Conservation (phyloP, 495 filamentous ascomycete genomes). For the Penicillium canariense region DNA sequence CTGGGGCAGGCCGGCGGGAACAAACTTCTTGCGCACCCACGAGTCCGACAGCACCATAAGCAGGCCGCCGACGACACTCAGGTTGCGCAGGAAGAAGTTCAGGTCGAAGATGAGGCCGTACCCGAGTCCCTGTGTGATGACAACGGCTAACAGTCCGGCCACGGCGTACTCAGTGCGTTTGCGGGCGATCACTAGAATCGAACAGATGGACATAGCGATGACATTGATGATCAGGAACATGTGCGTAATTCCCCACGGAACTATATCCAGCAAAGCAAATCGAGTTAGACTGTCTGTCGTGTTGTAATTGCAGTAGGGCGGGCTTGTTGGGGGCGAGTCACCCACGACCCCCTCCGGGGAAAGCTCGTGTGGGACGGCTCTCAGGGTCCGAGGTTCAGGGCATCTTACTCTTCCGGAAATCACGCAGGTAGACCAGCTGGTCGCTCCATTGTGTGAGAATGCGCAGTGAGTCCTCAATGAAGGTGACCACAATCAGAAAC, state of each 20-base stretch:
- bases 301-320: background rate
- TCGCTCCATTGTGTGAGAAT: constrained; percentile 98
- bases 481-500: constrained; percentile 97
- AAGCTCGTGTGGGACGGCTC: constrained; percentile 3
- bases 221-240: constrained; percentile 91
- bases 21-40: constrained; percentile 96
- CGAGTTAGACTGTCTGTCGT: constrained; percentile 17
- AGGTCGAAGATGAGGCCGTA: constrained; percentile 98
- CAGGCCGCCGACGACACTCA: constrained; percentile 93
- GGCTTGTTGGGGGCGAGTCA: background rate
- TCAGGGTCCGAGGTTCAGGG: constrained; percentile 12
- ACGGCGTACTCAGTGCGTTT: constrained; percentile 92
- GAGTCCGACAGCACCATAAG: constrained; percentile 98
- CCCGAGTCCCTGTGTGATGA: constrained; percentile 92
- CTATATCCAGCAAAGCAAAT: constrained; percentile 42
- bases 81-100: constrained; percentile 99
- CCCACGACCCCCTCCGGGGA: background rate
- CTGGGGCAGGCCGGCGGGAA: constrained; percentile 88
- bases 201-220: constrained; percentile 81
- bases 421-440: constrained; percentile 87
- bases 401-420: constrained; percentile 84
- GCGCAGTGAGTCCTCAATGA: constrained; percentile 92
- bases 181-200: constrained; percentile 81
- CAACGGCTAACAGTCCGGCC: constrained; percentile 81
- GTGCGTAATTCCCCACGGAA: constrained; percentile 87